Evolutionary conservation across 169 alveolate genomes (phyloP).

Genomic region (Plasmodium billcollinsi): DNA sequence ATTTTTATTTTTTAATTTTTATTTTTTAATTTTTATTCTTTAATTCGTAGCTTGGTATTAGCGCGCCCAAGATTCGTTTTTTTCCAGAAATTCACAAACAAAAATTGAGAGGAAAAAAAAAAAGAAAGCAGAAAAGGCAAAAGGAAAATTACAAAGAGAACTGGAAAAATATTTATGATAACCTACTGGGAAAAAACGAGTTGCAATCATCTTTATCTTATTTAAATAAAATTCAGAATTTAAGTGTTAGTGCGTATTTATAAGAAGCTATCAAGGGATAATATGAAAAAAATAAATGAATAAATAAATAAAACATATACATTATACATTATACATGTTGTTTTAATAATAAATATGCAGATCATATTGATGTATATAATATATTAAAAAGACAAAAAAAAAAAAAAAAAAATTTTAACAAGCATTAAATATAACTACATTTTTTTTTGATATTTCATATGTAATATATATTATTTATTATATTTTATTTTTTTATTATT

Average conservation of each 20-base stretch:
- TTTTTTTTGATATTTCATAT: background rate
- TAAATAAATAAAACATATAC: background rate
- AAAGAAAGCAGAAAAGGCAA: slow-evolving; percentile 21
- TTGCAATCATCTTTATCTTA: slow-evolving; percentile 19
- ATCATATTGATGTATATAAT: background rate
- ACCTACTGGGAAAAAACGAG: slow-evolving; percentile 45
- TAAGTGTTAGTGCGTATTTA: slow-evolving; percentile 54
- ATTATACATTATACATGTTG: background rate
- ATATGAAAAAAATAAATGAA: background rate
- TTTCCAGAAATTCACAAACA: slow-evolving; percentile 52
- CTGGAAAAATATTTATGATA: slow-evolving; percentile 70
- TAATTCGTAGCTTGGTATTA: slow-evolving; percentile 40
- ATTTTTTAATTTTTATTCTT: background rate
- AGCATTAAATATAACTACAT: background rate
- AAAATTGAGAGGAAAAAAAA: slow-evolving; percentile 64
- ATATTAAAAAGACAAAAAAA: background rate
- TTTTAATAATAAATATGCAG: background rate
- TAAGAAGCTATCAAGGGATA: background rate
- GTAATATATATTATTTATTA: background rate
- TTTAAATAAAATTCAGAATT: slow-evolving; percentile 27
- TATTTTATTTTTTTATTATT: background rate
- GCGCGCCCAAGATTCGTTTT: slow-evolving; percentile 58
- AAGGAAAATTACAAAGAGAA: slow-evolving; percentile 52
- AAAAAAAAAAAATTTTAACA: background rate
- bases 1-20: background rate